These are phyloP conservation scores for Phytophthora chlamydospora DNA, from an alignment of 352 stramenopile genomes.

Conservation along the genomic window DNA sequence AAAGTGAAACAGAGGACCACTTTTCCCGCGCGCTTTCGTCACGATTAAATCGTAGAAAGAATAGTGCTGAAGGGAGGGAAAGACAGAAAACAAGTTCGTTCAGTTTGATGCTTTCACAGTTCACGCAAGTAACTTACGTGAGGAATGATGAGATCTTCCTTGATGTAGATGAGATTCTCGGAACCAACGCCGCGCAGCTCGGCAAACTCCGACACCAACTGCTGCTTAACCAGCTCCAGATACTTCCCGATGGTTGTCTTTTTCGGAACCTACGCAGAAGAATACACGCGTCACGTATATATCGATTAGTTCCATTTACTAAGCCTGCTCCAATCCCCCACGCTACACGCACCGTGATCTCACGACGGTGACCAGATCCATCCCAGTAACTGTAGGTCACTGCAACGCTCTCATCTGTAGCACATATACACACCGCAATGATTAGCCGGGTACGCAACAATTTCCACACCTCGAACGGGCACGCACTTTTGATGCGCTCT, in stretches of 20 bases:
- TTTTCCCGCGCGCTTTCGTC: conserved; percentile 97
- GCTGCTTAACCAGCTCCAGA: conserved; percentile 86
- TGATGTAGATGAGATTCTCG: conserved; percentile 98
- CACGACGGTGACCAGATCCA: conserved; percentile 94
- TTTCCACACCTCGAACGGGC: background rate
- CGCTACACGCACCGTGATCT: conserved; percentile 75
- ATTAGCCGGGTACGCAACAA: background rate
- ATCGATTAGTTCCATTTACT: background rate
- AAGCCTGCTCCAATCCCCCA: background rate
- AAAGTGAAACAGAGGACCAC: conserved; percentile 98
- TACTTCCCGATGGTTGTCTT: conserved; percentile 92
- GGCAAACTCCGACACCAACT: conserved; percentile 93
- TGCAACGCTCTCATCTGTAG: conserved; percentile 87
- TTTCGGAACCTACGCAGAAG: conserved; percentile 77
- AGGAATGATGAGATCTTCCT: conserved; percentile 99
- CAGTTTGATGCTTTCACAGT: conserved; percentile 11
- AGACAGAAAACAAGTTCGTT: conserved; percentile 2
- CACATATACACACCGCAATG: background rate
- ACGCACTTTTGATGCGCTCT: conserved; percentile 92
- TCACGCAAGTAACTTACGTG: conserved; percentile 50
- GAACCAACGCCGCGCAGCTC: conserved; percentile 90
- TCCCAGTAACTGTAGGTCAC: conserved; percentile 99
- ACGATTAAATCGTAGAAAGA: conserved; percentile 99
- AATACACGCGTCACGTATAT: too few species aligned
- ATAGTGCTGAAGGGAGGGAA: conserved; percentile 76